phyloP scores from a whole-genome alignment of 1,139 yeast genomes.

The Saccharomyces hybrid region DNA sequence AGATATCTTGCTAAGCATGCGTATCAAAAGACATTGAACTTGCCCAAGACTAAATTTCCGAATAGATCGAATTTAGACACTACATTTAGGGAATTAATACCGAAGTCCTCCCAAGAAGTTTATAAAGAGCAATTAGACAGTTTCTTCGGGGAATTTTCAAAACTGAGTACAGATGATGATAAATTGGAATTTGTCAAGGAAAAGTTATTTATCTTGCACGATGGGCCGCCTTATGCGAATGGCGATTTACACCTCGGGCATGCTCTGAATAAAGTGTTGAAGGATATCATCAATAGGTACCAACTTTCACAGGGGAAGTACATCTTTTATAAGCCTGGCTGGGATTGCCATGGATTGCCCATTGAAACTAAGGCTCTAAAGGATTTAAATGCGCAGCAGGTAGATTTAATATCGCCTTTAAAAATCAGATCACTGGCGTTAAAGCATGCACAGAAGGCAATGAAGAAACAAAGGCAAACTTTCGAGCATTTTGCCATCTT shows the following conservation, averaged over 20 bases:
- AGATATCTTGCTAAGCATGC: conserved; percentile 25
- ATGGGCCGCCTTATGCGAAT: conserved; percentile 98
- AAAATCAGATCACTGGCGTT: conserved; percentile 61
- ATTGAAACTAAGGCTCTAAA: conserved; percentile 77
- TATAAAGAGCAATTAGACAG: conserved; percentile 29
- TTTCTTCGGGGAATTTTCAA: conserved; percentile 14
- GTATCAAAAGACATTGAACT: conserved; percentile 41
- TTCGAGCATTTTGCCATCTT: conserved; percentile 69
- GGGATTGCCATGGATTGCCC: conserved; percentile 99
- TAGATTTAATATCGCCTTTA: conserved; percentile 35
- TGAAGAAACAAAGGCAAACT: conserved; percentile 52
- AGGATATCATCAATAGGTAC: conserved; percentile 75
- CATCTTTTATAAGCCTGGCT: conserved; percentile 78
- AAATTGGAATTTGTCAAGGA: conserved; percentile 20
- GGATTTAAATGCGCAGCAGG: conserved; percentile 29
- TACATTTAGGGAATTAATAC: conserved; percentile 30
- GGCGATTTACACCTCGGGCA: conserved; percentile 93
- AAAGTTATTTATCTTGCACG: conserved; percentile 63
- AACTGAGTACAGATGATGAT: conserved; percentile 8
- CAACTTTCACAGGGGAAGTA: conserved; percentile 55
- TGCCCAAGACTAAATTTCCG: conserved; percentile 50
- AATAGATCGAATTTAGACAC: conserved; percentile 39
- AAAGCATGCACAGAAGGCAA: conserved; percentile 58
- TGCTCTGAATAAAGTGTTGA: conserved; percentile 78
- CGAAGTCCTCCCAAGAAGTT: conserved; percentile 34